Base-by-base conservation (phyloP, 345 rosid species). In the Corymbia maculata region DNA sequence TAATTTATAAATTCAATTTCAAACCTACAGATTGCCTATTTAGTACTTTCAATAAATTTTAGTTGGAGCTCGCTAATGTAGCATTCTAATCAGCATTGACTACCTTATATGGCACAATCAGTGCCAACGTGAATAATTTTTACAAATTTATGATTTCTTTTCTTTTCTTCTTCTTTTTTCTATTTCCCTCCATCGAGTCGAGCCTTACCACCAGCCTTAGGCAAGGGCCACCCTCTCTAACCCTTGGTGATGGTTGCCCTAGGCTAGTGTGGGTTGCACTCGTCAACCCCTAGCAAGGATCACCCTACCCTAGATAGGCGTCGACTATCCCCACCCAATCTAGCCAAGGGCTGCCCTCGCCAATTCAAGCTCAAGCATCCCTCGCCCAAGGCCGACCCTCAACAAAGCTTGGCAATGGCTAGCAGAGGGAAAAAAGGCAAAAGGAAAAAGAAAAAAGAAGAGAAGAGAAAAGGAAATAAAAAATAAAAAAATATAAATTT, bases 131-230 rank as follows among this genome's bases (percentile, higher is more conserved):
- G 61, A 5, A 55, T 55, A 22, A 55, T 55, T 55, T 55, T 55
- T 55, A 55, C 21, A 22, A 55, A 21, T 55, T 22, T 55, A 55
- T 55, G 26, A 53, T 53, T 8, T 22, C 21, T 52, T 55, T 55
- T 0, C 4, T 55, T 9, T 55, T 22, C 12, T 0, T 22, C 4
- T 55, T 55, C 21, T 55, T 8, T 22, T 4, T 55, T 55, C 22
- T 21, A 0, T 55, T 53, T 9, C 4, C 42, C 42, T 36, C 42
- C 42, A 36, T 36, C 4, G 42, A 36, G 42, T 36, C 42, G 42
- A 36, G 42, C 42, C 42, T 36, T 36, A 4, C 42, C 4, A 3
- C 2, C 0, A 53, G 2, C 24, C 59, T 53, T 9, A 53, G 0
- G 57, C 57, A 55, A 53, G 2, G 59, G 1, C 59, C 8, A 9